A percentile compares a stretch with the other conserved stretches of the same genome.
These are phyloP conservation scores for Magnaporthiopsis rhizophila DNA, from an alignment of 2,329 filamentous ascomycete species.

Conservation along the genomic window DNA sequence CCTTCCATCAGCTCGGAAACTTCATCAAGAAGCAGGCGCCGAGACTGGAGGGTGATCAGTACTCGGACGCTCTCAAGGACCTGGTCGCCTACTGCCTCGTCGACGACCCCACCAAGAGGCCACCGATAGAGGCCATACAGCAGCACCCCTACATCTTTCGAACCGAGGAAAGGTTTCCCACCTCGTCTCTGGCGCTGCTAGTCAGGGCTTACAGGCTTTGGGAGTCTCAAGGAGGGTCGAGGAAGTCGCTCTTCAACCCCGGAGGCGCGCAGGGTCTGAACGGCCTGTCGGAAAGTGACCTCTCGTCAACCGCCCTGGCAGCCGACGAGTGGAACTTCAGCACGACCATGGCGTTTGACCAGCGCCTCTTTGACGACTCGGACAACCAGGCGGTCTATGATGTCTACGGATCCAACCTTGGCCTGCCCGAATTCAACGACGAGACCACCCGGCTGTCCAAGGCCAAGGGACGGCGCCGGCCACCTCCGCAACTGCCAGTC, in stretches of 20 bases:
- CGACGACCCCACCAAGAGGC: slow-evolving; percentile 59
- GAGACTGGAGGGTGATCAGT: slow-evolving; percentile 61
- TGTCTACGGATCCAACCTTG: slow-evolving; percentile 46
- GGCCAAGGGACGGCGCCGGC: slow-evolving; percentile 42
- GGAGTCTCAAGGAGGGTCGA: slow-evolving; percentile 65
- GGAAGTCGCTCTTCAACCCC: slow-evolving; percentile 54
- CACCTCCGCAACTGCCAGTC: slow-evolving; percentile 50
- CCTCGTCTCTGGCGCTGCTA: slow-evolving; percentile 53
- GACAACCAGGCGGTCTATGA: slow-evolving; percentile 53
- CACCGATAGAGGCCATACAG: slow-evolving; percentile 61
- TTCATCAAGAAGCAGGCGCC: slow-evolving; percentile 56
- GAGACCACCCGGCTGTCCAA: slow-evolving; percentile 45
- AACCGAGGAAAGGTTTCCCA: slow-evolving; percentile 55
- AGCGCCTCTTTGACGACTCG: slow-evolving; percentile 42
- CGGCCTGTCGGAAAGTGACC: slow-evolving; percentile 26
- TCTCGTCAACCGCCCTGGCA: slow-evolving; percentile 35
- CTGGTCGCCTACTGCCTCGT: slow-evolving; percentile 68
- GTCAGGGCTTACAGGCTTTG: slow-evolving; percentile 67
- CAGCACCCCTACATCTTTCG: slow-evolving; percentile 61
- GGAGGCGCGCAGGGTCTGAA: slow-evolving; percentile 48
- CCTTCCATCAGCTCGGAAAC: slow-evolving; percentile 43
- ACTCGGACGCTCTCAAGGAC: slow-evolving; percentile 59
- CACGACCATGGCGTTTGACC: slow-evolving; percentile 57
- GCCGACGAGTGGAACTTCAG: slow-evolving; percentile 62
- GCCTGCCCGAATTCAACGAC: slow-evolving; percentile 38